These are phyloP conservation scores for Coelastrella sp. DNA, from an alignment of 139 green algal genomes.

Conservation along the genomic window DNA sequence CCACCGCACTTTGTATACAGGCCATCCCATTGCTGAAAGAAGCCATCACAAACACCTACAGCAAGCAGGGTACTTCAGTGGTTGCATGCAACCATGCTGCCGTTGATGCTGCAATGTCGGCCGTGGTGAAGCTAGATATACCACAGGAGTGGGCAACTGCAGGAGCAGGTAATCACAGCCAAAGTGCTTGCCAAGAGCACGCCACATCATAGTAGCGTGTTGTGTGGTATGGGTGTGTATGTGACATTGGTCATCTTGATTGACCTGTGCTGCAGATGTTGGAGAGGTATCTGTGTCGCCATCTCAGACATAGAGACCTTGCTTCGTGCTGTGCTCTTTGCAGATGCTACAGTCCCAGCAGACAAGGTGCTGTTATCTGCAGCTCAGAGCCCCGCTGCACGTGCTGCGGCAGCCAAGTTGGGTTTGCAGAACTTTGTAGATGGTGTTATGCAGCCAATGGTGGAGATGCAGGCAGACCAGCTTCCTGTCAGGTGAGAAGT, in stretches of 20 bases:
- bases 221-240: not conserved
- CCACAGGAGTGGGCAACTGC: conserved; percentile 52
- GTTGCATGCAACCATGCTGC: conserved; percentile 62
- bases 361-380: not conserved
- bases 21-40: conserved; percentile 68
- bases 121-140: conserved; percentile 54
- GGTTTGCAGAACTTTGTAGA: conserved; percentile 51
- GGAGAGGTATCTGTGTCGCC: too few relatives aligned
- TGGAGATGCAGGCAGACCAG: conserved; percentile 65
- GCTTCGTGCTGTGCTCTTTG: not conserved
- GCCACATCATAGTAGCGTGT: not conserved
- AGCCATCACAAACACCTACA: conserved; percentile 65
- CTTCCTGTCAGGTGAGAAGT: conserved; percentile 63
- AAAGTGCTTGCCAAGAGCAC: too few relatives aligned
- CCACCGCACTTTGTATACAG: conserved; percentile 10
- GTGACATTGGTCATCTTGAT: too few relatives aligned
- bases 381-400: not conserved
- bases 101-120: conserved; percentile 59
- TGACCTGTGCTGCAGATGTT: conserved; percentile 31
- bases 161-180: not conserved
- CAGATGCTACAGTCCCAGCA: not conserved
- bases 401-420: not conserved
- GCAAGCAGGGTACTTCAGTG: conserved; percentile 63
- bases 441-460: conserved; percentile 60
- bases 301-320: too few relatives aligned